Percentiles rank a stretch among this genome's conserved stretches.
Evolutionary conservation across 2,329 filamentous ascomycete genomes (phyloP).

Genomic region (Pochonia chlamydosporia): DNA sequence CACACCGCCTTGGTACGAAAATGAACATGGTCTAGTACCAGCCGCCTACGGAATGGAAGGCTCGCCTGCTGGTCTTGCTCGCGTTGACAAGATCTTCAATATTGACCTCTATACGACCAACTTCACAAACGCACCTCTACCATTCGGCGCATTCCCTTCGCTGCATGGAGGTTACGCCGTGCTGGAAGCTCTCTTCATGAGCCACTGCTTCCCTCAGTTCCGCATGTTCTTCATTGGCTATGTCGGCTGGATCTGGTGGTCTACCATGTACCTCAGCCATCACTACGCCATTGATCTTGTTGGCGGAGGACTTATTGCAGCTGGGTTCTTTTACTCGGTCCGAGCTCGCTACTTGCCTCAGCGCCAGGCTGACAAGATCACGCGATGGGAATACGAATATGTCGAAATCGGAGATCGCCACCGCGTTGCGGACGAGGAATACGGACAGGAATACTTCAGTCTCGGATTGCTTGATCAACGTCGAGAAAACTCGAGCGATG

Average conservation of each 20-base stretch:
- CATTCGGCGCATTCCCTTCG: constrained; percentile 92
- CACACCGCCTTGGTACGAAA: constrained; percentile 96
- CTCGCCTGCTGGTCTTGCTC: constrained; percentile 81
- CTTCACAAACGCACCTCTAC: constrained; percentile 84
- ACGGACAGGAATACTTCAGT: constrained; percentile 39
- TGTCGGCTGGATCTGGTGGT: constrained; percentile 94
- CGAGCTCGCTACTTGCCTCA: constrained; percentile 77
- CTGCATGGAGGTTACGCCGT: constrained; percentile 87
- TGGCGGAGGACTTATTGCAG: constrained; percentile 73
- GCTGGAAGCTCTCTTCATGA: constrained; percentile 87
- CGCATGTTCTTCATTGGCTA: constrained; percentile 77
- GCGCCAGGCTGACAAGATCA: constrained; percentile 76
- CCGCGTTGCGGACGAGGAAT: constrained; percentile 38
- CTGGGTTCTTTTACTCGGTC: constrained; percentile 74
- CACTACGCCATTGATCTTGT: constrained; percentile 95
- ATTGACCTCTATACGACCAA: constrained; percentile 89
- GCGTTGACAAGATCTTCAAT: constrained; percentile 84
- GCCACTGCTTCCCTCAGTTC: constrained; percentile 80
- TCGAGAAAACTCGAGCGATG: constrained; percentile 61
- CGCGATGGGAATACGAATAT: constrained; percentile 94
- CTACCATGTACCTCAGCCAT: constrained; percentile 96
- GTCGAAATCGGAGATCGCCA: constrained; percentile 71
- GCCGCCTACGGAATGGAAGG: constrained; percentile 90
- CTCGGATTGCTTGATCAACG: constrained; percentile 39
- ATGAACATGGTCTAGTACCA: constrained; percentile 81